Evolutionary conservation across 352 stramenopile genomes (phyloP).

Genomic region (Pythium phragmiticola): DNA sequence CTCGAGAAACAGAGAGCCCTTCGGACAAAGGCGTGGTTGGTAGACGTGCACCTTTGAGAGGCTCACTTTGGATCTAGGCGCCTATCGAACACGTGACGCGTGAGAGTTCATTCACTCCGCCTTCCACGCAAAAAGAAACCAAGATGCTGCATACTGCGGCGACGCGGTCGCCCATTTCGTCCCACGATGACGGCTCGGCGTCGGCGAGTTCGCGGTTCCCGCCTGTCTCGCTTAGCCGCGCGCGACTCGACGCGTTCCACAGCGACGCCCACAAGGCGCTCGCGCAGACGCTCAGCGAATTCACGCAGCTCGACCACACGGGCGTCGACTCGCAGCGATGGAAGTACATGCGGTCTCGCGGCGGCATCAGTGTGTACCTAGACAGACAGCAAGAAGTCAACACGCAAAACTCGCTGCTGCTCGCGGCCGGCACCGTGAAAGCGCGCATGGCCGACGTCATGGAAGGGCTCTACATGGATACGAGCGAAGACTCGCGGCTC

Average conservation of each 20-base stretch:
- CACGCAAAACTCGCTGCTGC: slow-evolving; percentile 1
- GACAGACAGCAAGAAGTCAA: slow-evolving; percentile 18
- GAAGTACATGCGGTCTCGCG: slow-evolving; percentile 38
- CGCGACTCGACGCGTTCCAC: slow-evolving; percentile 41
- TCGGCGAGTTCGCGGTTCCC: slow-evolving; percentile 10
- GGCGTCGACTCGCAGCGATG: slow-evolving; percentile 33
- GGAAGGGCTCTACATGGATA: slow-evolving; percentile 28
- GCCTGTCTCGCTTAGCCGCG: slow-evolving; percentile 2
- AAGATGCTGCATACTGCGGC: neutral
- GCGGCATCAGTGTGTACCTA: slow-evolving; percentile 33
- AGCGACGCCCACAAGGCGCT: slow-evolving; percentile 34
- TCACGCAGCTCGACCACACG: slow-evolving; percentile 24
- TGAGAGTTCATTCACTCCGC: too few relatives aligned
- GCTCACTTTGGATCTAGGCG: too few relatives aligned
- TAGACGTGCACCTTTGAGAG: too few relatives aligned
- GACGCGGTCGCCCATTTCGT: neutral
- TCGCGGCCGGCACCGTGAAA: slow-evolving; percentile 20
- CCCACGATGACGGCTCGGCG: neutral
- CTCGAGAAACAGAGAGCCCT: too few relatives aligned
- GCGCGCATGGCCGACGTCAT: slow-evolving; percentile 17
- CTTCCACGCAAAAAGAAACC: neutral
- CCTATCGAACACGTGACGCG: too few relatives aligned
- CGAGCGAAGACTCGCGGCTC: slow-evolving; percentile 19
- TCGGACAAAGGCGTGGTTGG: too few relatives aligned
- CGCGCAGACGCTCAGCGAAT: slow-evolving; percentile 35